phyloP scores from a whole-genome alignment of 208 protist species.

The Acanthamoeba lugdunensis region DNA sequence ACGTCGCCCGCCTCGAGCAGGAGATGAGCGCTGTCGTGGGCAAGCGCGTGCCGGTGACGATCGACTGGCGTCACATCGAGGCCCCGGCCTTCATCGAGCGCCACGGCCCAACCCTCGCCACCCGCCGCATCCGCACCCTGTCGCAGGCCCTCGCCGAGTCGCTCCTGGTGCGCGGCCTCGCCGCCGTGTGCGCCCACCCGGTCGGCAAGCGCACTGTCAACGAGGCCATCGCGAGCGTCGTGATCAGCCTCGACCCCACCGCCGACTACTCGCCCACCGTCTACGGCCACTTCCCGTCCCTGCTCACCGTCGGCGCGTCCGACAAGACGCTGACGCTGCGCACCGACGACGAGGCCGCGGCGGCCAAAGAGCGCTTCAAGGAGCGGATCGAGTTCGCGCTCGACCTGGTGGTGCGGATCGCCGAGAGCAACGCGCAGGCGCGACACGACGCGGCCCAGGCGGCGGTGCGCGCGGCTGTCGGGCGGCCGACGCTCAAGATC shows the following conservation, averaged over 20 bases:
- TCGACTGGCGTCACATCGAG: slow-evolving; percentile 1
- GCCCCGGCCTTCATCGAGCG: background rate
- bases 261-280: slow-evolving; percentile 3
- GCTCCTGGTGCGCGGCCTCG: background rate
- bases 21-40: background rate
- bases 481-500: slow-evolving; percentile 2
- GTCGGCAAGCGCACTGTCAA: background rate
- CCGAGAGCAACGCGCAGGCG: slow-evolving; percentile 9
- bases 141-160: slow-evolving; percentile 2
- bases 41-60: background rate
- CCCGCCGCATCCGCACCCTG: background rate
- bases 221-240: background rate
- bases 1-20: background rate
- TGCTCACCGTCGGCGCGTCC: background rate
- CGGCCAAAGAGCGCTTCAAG: background rate
- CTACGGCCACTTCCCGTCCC: background rate
- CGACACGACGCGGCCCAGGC: background rate
- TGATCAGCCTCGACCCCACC: slow-evolving; percentile 5
- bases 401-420: slow-evolving; percentile 2
- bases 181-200: slow-evolving; percentile 3
- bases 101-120: background rate
- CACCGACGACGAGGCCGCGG: background rate
- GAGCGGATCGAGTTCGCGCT: slow-evolving; percentile 27
- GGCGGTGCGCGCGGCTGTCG: background rate
- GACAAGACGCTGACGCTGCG: background rate